Percentiles rank a stretch among this genome's conserved stretches.
These are phyloP conservation scores for Phoenix dactylifera DNA, from an alignment of 176 grass and related monocot species.

Conservation along the genomic window DNA sequence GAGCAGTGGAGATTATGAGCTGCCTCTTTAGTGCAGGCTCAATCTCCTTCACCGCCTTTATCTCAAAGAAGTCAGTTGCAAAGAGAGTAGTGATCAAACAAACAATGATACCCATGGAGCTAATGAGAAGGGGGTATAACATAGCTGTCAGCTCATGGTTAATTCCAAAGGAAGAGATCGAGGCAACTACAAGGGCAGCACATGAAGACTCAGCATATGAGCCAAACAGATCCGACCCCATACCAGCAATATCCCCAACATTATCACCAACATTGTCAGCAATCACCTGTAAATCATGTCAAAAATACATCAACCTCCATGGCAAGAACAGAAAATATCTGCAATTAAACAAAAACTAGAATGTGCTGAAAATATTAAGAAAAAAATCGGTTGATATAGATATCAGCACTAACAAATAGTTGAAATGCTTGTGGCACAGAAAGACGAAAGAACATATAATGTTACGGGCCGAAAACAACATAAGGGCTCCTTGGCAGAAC, in stretches of 20 bases:
- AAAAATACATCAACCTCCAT: too few relatives aligned
- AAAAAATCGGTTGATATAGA: too few relatives aligned
- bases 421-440: too few relatives aligned
- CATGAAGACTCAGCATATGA: slow-evolving; percentile 22
- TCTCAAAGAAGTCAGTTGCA: slow-evolving; percentile 23
- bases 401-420: too few relatives aligned
- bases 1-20: slow-evolving; percentile 12
- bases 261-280: slow-evolving; percentile 64
- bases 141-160: slow-evolving; percentile 11
- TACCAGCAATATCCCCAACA: slow-evolving; percentile 62
- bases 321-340: too few relatives aligned
- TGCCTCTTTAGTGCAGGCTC: slow-evolving; percentile 19
- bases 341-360: too few relatives aligned
- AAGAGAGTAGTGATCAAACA: slow-evolving; percentile 20
- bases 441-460: too few relatives aligned
- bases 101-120: slow-evolving; percentile 19
- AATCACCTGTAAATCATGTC: slow-evolving; percentile 32
- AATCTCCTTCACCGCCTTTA: slow-evolving; percentile 11
- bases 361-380: too few relatives aligned
- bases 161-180: slow-evolving; percentile 21
- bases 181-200: slow-evolving; percentile 11
- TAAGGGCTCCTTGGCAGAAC: too few relatives aligned
- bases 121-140: slow-evolving; percentile 18
- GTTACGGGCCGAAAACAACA: too few relatives aligned
- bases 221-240: slow-evolving; percentile 56